Percentiles rank a stretch among this genome's conserved stretches.
Evolutionary conservation across 2,329 filamentous ascomycete genomes (phyloP).

Genomic region (Fusarium sp.): DNA sequence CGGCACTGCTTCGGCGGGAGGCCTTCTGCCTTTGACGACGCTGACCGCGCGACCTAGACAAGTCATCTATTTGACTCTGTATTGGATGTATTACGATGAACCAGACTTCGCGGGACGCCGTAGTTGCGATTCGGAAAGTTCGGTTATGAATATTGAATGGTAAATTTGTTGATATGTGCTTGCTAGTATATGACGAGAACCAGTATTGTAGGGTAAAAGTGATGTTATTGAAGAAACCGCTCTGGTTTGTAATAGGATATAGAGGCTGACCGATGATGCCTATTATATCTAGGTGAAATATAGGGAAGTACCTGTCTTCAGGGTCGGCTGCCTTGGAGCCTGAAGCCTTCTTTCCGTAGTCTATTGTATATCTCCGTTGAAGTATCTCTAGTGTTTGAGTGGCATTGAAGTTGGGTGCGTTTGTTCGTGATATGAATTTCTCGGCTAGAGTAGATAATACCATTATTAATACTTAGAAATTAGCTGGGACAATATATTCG

Average conservation of each 20-base stretch:
- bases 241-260: neutral
- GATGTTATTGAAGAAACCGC: neutral
- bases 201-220: neutral
- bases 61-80: neutral
- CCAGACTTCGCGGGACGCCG: neutral
- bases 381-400: neutral
- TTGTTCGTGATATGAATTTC: neutral
- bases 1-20: neutral
- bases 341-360: neutral
- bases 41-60: neutral
- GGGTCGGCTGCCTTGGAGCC: neutral
- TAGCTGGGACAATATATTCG: neutral
- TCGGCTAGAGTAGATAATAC: neutral
- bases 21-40: neutral
- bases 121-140: neutral
- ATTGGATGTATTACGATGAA: slow-evolving; percentile 5
- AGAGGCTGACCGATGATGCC: neutral
- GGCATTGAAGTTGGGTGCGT: neutral
- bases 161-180: neutral
- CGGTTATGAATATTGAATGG: neutral
- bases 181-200: neutral
- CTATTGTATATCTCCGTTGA: neutral
- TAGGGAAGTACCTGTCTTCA: neutral
- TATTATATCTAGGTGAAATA: neutral
- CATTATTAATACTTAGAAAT: neutral